Evolutionary conservation across 2,329 filamentous ascomycete genomes (phyloP).

Genomic region (Venturia asperata): DNA sequence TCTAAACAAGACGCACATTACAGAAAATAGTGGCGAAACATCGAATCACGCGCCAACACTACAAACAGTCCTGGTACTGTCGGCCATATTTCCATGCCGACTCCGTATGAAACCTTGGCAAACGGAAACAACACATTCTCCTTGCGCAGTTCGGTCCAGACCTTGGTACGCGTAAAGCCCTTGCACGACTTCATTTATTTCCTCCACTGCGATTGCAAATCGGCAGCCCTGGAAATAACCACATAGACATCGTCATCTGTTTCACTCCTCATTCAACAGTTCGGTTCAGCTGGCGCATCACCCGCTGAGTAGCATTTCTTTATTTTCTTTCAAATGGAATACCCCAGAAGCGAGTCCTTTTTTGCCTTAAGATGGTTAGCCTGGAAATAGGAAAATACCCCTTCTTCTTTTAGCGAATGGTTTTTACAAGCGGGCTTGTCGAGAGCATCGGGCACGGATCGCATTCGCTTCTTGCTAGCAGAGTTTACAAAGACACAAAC

Average conservation of each 20-base stretch:
- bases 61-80: neutral
- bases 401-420: neutral
- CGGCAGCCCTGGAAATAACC: neutral
- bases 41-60: neutral
- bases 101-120: conserved; percentile 31
- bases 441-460: neutral
- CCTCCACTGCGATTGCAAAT: neutral
- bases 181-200: neutral
- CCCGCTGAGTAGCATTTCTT: neutral
- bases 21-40: neutral
- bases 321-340: neutral
- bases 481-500: neutral
- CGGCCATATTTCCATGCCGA: conserved; percentile 25
- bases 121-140: conserved; percentile 30
- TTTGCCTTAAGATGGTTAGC: neutral
- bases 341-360: conserved; percentile 11
- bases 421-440: conserved; percentile 2
- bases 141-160: conserved; percentile 22
- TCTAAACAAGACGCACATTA: neutral
- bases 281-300: neutral
- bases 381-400: conserved; percentile 8
- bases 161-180: neutral
- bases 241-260: neutral
- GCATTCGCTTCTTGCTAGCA: neutral
- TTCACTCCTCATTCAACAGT: neutral